Evolutionary conservation across 495 filamentous ascomycete genomes (phyloP), one percentile per base, ranked within the genome.

Genomic region (Talaromyces trachyspermus): DNA sequence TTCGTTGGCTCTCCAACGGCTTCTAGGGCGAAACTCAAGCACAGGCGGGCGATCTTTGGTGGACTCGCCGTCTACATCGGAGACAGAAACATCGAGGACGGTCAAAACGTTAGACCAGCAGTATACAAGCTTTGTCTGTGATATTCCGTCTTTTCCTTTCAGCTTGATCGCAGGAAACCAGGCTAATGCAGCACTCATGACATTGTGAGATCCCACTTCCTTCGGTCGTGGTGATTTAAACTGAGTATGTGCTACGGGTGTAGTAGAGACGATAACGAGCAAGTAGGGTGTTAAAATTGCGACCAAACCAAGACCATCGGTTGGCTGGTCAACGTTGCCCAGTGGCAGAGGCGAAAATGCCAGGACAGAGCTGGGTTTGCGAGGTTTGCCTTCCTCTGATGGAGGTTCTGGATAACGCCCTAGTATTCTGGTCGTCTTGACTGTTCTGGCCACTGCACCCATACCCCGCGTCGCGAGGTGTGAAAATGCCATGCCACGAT

Each of bases 21-120:
- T 95, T 24, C 89, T 84, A 2, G 88, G 74, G 45, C 74, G 80
- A 64, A 99, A 97, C 23, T 77, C 77, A 5, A 97, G 76, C 36
- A 69, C 78, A 7, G 90, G 82, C 3, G 85, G 87, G 48, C 83
- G 85, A 24, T 80, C 74, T 42, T 67, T 71, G 37, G 84, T 78
- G 32, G 70, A 72, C 49, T 81, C 70, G 23, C 87, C 82, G 2
- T 83, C 73, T 4, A 64, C 59, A 35, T 79, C 79, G 17, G 79
- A 70, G 52, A 88, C 85, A 29, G 88, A 81, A 17, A 96, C 76
- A 48, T 99, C 94, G 19, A 97, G 60, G 15, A 97, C 83, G 1
- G 91, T 96, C 48, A 99, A 69, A 23, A 97, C 79, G 57, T 95
- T 95, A 9, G 90, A 96, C 94, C 92, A 99, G 58, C 88, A 95